Base-by-base conservation (phyloP, 108 stramenopile species). In the Nitzschia sp. region DNA sequence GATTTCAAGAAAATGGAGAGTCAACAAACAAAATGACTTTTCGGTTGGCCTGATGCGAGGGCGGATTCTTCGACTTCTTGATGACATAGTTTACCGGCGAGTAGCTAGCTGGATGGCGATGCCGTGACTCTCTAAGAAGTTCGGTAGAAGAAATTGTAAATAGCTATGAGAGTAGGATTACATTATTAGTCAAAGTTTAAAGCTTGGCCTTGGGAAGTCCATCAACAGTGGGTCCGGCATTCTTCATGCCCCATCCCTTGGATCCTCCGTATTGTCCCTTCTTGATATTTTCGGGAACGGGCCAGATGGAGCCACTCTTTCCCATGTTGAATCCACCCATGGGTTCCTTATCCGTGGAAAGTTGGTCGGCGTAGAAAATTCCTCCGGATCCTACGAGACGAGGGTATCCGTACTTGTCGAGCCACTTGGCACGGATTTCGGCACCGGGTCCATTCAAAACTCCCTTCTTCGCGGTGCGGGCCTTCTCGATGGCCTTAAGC, bases 251-350 rank as follows among this genome's bases (percentile, higher is more conserved):
- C 93, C 93, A 94, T 74, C 93, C 93, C 71, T 89, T 94, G 5
- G 32, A 45, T 64, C 93, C 93, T 51, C 90, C 89, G 68, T 94
- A 94, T 57, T 85, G 77, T 76, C 90, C 93, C 28, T 32, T 36
- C 59, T 82, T 72, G 42, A 94, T 81, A 70, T 85, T 85, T 28
- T 87, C 79, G 31, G 93, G 93, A 21, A 94, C 87, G 34, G 93
- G 93, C 87, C 89, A 94, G 74, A 94, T 94, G 28, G 57, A 72
- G 65, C 93, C 93, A 55, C 77, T 79, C 69, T 94, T 91, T 34
- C 93, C 93, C 93, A 94, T 94, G 85, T 94, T 94, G 85, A 94
- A 94, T 69, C 93, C 93, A 54, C 93, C 93, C 86, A 86, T 87
- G 17, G 93, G 88, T 61, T 85, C 86, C 78, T 89, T 87, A 71